These are phyloP conservation scores for Globisporangium mamillatum DNA, from an alignment of 352 stramenopile genomes.

Conservation along the genomic window DNA sequence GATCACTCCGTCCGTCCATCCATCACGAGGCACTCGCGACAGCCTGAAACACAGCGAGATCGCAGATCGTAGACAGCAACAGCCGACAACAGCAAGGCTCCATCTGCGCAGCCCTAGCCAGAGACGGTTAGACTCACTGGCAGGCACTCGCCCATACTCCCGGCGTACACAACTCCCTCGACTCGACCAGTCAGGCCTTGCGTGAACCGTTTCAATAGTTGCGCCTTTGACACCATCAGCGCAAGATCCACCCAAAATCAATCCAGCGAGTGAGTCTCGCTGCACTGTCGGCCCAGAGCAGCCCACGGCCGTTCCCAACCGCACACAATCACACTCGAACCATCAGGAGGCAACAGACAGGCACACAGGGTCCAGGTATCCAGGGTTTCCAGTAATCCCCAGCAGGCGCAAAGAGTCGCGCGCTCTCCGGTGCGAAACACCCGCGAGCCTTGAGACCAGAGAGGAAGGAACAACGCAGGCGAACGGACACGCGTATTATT, in stretches of 20 bases:
- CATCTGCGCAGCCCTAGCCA: neutral
- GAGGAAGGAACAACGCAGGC: neutral
- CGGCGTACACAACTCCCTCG: neutral
- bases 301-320: too few relatives aligned
- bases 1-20: neutral
- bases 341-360: neutral
- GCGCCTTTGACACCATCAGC: neutral
- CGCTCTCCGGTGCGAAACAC: neutral
- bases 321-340: neutral
- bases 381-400: too few relatives aligned
- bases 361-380: neutral
- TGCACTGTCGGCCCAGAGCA: too few relatives aligned
- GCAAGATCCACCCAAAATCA: neutral
- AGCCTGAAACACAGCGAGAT: neutral
- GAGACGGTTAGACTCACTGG: neutral
- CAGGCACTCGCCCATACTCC: neutral
- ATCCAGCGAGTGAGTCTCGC: neutral
- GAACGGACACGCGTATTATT: neutral
- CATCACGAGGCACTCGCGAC: neutral
- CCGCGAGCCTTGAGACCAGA: neutral
- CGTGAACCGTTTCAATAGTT: neutral
- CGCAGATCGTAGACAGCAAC: neutral
- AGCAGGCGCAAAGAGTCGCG: neutral
- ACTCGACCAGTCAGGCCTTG: neutral
- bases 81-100: neutral